Conservation (phyloP, 1,139 yeast species). For the Yamadazyma siamensis region DNA sequence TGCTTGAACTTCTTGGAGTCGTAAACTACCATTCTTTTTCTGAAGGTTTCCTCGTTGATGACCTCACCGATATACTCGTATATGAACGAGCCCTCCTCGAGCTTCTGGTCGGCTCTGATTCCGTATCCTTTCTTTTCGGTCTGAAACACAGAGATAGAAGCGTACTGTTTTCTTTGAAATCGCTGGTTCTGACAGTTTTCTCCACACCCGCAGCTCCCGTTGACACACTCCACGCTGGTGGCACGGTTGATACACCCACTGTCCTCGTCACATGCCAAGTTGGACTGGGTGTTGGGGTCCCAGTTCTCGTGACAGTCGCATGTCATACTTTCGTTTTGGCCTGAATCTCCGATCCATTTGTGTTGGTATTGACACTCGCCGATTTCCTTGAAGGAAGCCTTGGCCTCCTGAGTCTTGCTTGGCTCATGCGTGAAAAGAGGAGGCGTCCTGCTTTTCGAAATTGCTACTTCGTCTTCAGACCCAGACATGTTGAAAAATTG, state of each 20-base stretch:
- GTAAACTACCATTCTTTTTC: conserved; percentile 70
- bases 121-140: conserved; percentile 91
- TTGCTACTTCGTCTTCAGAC: conserved; percentile 8
- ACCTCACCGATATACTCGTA: conserved; percentile 96
- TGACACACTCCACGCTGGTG: conserved; percentile 87
- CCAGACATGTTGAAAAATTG: conserved; percentile 9
- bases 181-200: conserved; percentile 80
- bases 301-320: conserved; percentile 75
- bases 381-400: conserved; percentile 51
- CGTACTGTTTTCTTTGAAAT: conserved; percentile 73
- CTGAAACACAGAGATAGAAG: conserved; percentile 69
- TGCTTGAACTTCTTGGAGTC: conserved; percentile 72
- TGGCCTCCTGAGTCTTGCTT: conserved; percentile 73
- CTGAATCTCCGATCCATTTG: conserved; percentile 62
- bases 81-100: conserved; percentile 66
- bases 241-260: conserved; percentile 89
- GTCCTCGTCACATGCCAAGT: conserved; percentile 79
- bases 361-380: conserved; percentile 58
- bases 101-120: conserved; percentile 60
- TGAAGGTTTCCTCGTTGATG: conserved; percentile 69
- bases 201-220: conserved; percentile 74
- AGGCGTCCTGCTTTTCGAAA: conserved; percentile 13
- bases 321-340: conserved; percentile 73
- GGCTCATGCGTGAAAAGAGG: conserved; percentile 46
- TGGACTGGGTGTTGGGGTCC: conserved; percentile 32